Conservation (phyloP, 2,329 filamentous ascomycete genomes). For the Biscogniauxia marginata region DNA sequence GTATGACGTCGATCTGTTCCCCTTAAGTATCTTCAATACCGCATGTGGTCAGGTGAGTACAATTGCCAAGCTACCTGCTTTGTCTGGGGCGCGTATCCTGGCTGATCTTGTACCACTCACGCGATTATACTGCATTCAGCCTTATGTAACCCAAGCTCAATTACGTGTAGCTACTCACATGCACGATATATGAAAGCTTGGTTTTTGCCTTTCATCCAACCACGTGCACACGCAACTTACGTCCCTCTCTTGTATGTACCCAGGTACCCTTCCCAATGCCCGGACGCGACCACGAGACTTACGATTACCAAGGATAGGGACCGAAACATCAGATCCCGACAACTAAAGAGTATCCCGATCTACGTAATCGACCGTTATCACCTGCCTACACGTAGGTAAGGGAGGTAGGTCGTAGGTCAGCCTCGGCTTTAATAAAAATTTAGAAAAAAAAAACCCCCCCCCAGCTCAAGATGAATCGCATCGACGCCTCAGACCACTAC, state of each 20-base stretch:
- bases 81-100: background rate
- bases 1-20: background rate
- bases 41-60: background rate
- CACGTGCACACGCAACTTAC: background rate
- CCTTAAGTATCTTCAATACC: background rate
- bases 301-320: background rate
- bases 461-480: slow-evolving; percentile 49
- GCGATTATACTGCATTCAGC: no score
- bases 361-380: background rate
- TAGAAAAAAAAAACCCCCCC: slow-evolving; percentile 1
- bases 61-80: background rate
- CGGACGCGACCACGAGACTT: background rate
- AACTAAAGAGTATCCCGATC: background rate
- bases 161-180: no score
- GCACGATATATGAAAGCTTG: no score
- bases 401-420: background rate
- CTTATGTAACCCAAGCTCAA: no score
- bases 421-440: no score
- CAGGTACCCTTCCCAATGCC: no score
- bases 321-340: no score
- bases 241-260: background rate
- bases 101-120: no score
- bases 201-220: background rate
- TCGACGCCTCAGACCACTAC: slow-evolving; percentile 62
- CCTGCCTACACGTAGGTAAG: background rate